phyloP scores from a whole-genome alignment of 2,329 filamentous ascomycete genomes.

The Beauveria rudraprayagi region DNA sequence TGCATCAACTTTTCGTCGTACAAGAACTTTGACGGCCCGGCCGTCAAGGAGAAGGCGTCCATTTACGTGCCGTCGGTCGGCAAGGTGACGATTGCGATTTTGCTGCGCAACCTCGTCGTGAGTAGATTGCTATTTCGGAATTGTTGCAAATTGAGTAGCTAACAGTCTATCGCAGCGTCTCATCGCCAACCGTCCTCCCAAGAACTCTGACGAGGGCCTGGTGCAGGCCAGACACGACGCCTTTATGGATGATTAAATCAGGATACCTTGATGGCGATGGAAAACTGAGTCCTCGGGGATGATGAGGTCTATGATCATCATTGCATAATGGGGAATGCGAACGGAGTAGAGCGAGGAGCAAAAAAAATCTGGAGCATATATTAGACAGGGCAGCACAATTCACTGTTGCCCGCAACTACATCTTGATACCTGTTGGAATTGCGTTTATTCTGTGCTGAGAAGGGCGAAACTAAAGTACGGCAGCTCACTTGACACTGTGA shows the following conservation, averaged over 20 bases:
- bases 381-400: not conserved
- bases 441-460: not conserved
- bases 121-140: conserved; percentile 26
- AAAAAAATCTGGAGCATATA: not conserved
- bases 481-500: not conserved
- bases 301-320: conserved; percentile 18
- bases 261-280: no score
- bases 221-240: conserved; percentile 34
- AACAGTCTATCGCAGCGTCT: conserved; percentile 32
- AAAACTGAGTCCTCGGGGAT: conserved; percentile 27
- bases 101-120: conserved; percentile 83
- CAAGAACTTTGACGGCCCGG: conserved; percentile 80
- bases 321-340: not conserved
- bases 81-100: conserved; percentile 91
- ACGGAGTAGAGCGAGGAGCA: not conserved
- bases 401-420: not conserved
- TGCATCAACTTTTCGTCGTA: conserved; percentile 98
- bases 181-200: conserved; percentile 40
- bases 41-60: conserved; percentile 89
- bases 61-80: conserved; percentile 97
- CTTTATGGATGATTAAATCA: conserved; percentile 30
- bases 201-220: conserved; percentile 26
- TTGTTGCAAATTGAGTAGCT: not conserved
- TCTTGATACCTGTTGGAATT: not conserved
- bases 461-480: not conserved